Evolutionary conservation across 768 basidiomycete species (phyloP), one percentile per base, ranked within the genome.

Genomic region (Leccinum barrowsii): DNA sequence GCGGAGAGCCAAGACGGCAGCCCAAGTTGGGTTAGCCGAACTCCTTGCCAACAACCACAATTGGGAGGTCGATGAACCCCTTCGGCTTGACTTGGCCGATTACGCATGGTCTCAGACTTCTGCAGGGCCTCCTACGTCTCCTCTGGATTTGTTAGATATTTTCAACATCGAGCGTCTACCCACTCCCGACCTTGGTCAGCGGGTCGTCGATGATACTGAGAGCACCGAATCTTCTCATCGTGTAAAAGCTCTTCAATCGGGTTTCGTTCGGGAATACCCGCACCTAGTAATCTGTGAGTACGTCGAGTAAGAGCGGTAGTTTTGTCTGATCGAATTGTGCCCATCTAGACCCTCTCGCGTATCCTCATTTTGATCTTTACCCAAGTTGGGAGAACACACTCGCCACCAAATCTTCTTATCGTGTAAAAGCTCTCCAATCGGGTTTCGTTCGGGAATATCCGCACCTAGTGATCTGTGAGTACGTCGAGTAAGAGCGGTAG

Each of bases 51-150:
- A 63, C 44, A 61, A 65, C 50, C 65, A 61, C 30, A 15, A 34
- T 21, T 63, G 67, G 61, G 65, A 67, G 26, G 71, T 57, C 2
- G 63, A 67, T 13, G 67, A 66, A n/a, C 73, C 73, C 22, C 73
- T 77, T 12, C 80, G 79, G 58, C 72, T 87, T 54, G 79, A 86
- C 61, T 70, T 86, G 28, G 83, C 83, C 46, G 88, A 90, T 62
- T 91, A 80, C 65, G 67, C 78, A 8, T 91, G 87, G 85, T 88
- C 87, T 8, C 77, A 83, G 24, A 85, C 86, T 7, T 89, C 89
- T 7, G 70, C 72, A 2, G 89, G 89, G n/a, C 89, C 89, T 21
- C 74, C 73, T 32, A 79, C 78, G 51, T 70, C 72, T 52, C 76
- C 78, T 47, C 68, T 74, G 12, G 68, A 76, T 32, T 80, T 79